Conservation (phyloP, 305 asterid species). For the Solanum hybrid region DNA sequence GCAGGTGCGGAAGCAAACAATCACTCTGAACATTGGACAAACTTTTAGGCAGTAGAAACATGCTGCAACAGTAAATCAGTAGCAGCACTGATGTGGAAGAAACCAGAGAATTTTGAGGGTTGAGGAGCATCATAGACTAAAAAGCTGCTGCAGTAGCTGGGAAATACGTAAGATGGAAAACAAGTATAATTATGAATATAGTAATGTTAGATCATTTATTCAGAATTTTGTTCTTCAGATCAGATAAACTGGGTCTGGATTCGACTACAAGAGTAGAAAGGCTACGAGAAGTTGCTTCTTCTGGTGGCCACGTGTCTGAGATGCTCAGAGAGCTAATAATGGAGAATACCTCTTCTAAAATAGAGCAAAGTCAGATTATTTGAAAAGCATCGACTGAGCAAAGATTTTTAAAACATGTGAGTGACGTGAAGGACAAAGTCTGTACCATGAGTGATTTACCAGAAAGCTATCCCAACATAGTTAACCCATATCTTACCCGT, state of each 20-base stretch:
- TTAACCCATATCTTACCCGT: not conserved
- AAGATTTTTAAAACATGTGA: not conserved
- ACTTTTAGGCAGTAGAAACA: not conserved
- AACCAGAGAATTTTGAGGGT: not conserved
- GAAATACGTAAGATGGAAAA: not conserved
- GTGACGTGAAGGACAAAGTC: not conserved
- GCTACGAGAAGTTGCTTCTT: not conserved
- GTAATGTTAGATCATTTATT: not conserved
- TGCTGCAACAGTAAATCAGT: not conserved
- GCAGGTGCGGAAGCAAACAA: not conserved
- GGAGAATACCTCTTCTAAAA: not conserved
- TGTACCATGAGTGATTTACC: not conserved
- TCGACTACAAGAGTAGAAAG: not conserved
- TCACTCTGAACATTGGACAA: not conserved
- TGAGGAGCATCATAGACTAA: not conserved
- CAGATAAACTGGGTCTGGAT: not conserved
- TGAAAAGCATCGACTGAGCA: not conserved
- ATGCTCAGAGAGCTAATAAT: not conserved
- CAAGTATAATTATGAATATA: not conserved
- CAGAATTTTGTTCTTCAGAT: not conserved
- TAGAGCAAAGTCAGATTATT: not conserved
- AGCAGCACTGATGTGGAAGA: conserved; percentile 1
- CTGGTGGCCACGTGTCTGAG: not conserved
- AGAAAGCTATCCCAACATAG: not conserved
- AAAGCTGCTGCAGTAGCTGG: not conserved